Evolutionary conservation across 1,284 basidiomycete species (phyloP), one percentile per base, ranked within the genome.

Genomic region (Ganoderma meredithae): DNA sequence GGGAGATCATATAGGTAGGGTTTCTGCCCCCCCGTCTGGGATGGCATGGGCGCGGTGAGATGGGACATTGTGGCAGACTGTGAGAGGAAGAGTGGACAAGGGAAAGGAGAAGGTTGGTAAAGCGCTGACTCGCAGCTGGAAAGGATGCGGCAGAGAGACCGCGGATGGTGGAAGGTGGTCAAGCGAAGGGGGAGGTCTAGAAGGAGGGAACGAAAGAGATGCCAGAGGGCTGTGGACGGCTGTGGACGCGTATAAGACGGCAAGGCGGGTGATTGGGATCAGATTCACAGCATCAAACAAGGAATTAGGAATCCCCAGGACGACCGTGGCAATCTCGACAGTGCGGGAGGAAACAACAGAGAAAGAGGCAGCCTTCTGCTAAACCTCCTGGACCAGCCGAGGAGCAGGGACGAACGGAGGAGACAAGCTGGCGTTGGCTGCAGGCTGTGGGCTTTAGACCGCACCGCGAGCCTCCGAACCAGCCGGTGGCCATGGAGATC

Each of bases 1-100:
- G 84, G 81, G 71, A 86, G 82, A 69, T 85, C 81, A 76, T 85
- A 85, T 49, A 83, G 81, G 41, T 84, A 81, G 40, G 85, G 83
- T 73, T 83, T 84, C 31, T 60, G 72, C 84, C 82, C 61, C 40
- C 82, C 78, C 25, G 68, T 60, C 67, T 61, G 64, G 41, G 47
- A 52, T 22, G 70, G 69, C 70, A 71, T 71, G 22, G 71, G 71
- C 25, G 82, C 78, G 33, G 70, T 69, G 66, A 70, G 69, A 66
- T 72, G 69, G 59, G 71, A 71, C 70, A 71, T 71, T 63, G 69
- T 55, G 62, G 64, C 56, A 68, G 60, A 63, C 59, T 52, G 60
- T 58, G 67, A 27, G 67, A 69, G 71, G 58, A 49, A 47, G 62
- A 55, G 61, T 60, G 70, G 68, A 65, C 58, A 39, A 65, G 69